These are phyloP conservation scores for Diospyros lotus DNA, from an alignment of 148 eudicot genomes.

Conservation along the genomic window DNA sequence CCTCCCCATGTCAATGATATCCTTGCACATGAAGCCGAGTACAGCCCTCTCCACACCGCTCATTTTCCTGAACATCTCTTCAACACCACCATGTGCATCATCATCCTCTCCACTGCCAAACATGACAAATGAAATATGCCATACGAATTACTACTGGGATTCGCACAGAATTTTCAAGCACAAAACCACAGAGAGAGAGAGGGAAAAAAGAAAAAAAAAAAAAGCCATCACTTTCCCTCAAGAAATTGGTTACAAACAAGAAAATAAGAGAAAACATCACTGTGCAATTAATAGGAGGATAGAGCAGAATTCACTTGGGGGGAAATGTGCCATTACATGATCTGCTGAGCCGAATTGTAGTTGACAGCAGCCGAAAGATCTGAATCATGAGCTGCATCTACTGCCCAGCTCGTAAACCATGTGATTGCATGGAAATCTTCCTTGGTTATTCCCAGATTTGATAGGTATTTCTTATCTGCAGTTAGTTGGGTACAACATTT, in stretches of 20 bases:
- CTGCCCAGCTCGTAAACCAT: constrained; percentile 99
- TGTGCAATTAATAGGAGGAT: background rate
- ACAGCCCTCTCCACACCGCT: constrained; percentile 63
- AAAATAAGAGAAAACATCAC: no score
- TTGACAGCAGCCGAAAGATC: constrained; percentile 28
- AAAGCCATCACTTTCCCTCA: no score
- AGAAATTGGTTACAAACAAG: no score
- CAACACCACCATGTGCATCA: constrained; percentile 28
- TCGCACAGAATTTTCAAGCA: no score
- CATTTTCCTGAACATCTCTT: constrained; percentile 51
- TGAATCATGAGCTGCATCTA: constrained; percentile 85
- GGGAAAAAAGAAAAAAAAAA: no score
- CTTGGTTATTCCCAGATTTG: constrained; percentile 49
- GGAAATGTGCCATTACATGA: constrained; percentile 21
- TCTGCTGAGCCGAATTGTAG: constrained; percentile 17
- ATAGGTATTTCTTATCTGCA: constrained; percentile 64
- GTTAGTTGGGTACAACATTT: background rate
- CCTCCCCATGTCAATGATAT: constrained; percentile 86
- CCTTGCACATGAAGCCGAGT: constrained; percentile 94
- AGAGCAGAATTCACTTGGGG: background rate
- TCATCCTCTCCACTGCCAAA: constrained; percentile 21
- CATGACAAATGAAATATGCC: background rate
- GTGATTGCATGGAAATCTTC: constrained; percentile 83
- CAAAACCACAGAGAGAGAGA: no score
- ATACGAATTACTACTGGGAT: no score